Conservation (phyloP, 2,329 filamentous ascomycete species). For the Lasiodiplodia citricola region DNA sequence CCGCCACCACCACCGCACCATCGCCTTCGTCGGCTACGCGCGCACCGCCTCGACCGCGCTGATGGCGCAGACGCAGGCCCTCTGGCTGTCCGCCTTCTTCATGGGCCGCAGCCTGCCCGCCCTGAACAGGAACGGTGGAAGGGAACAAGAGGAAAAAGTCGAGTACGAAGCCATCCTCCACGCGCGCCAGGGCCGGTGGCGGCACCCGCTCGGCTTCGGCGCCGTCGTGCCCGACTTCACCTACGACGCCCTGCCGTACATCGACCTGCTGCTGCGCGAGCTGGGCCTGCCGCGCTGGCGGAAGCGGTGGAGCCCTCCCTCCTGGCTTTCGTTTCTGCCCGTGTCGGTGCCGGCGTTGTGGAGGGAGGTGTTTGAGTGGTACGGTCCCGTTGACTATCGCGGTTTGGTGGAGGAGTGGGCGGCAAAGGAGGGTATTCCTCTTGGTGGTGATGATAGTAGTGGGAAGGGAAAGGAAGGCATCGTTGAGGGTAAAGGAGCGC, state of each 20-base stretch:
- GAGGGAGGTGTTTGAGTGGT: constrained; percentile 34
- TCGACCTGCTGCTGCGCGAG: constrained; percentile 16
- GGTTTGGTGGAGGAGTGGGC: constrained; percentile 36
- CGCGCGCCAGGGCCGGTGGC: constrained; percentile 39
- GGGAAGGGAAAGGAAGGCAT: not conserved
- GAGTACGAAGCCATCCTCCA: constrained; percentile 36
- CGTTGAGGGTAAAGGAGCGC: too few species aligned
- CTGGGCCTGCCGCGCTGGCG: constrained; percentile 31
- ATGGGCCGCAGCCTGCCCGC: constrained; percentile 49
- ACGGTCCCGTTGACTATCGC: constrained; percentile 36
- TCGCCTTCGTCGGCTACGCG: constrained; percentile 50
- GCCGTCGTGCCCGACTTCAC: constrained; percentile 37
- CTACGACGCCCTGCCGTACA: constrained; percentile 39
- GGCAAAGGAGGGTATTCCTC: not conserved
- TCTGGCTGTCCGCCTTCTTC: constrained; percentile 67
- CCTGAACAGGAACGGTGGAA: constrained; percentile 21
- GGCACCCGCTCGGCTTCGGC: constrained; percentile 39
- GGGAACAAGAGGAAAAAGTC: not conserved
- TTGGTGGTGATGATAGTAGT: not conserved
- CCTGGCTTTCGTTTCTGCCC: not conserved
- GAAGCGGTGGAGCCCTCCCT: constrained; percentile 7
- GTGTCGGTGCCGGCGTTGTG: constrained; percentile 31
- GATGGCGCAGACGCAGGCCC: constrained; percentile 44
- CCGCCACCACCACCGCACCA: constrained; percentile 36
- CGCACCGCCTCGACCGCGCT: constrained; percentile 44